phyloP scores from a whole-genome alignment of 2,329 filamentous ascomycete genomes.

The Sarocladium brachiariae region DNA sequence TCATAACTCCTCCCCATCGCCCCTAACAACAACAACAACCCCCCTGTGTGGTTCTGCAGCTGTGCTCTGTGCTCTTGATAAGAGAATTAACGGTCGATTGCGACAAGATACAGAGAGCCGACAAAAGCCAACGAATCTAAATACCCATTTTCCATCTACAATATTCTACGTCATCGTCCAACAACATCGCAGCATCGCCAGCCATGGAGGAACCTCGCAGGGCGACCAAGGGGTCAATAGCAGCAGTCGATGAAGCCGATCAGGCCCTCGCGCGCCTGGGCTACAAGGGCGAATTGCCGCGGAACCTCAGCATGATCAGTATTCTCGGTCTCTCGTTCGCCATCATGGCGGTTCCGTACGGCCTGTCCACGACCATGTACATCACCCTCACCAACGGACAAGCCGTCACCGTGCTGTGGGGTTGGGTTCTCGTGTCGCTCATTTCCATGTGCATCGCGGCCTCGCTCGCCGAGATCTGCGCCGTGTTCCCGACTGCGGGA shows the following conservation, averaged over 20 bases:
- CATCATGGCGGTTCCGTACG: conserved; percentile 45
- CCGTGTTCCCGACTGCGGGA: conserved; percentile 54
- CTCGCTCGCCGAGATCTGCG: conserved; percentile 66
- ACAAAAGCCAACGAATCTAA: too few relatives aligned
- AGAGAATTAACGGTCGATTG: too few relatives aligned
- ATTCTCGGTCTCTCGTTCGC: conserved; percentile 44
- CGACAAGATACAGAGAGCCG: too few relatives aligned
- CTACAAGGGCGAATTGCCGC: conserved; percentile 42
- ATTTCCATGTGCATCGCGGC: conserved; percentile 67
- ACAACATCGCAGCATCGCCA: not conserved
- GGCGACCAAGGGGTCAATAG: not conserved
- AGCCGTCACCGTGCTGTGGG: conserved; percentile 68
- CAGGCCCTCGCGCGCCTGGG: conserved; percentile 39
- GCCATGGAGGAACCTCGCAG: not conserved
- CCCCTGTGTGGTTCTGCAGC: too few relatives aligned
- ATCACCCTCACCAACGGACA: conserved; percentile 63
- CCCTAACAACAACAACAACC: too few relatives aligned
- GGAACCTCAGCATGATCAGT: conserved; percentile 42
- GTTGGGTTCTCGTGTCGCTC: conserved; percentile 53
- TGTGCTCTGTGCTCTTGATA: too few relatives aligned
- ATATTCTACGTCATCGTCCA: too few relatives aligned
- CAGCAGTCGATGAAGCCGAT: conserved; percentile 24
- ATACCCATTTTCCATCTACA: too few relatives aligned
- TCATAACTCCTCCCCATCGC: not conserved
- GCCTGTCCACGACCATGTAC: conserved; percentile 40